Base-by-base conservation (phyloP, 495 filamentous ascomycete genomes). In the Elaphomyces granulatus region DNA sequence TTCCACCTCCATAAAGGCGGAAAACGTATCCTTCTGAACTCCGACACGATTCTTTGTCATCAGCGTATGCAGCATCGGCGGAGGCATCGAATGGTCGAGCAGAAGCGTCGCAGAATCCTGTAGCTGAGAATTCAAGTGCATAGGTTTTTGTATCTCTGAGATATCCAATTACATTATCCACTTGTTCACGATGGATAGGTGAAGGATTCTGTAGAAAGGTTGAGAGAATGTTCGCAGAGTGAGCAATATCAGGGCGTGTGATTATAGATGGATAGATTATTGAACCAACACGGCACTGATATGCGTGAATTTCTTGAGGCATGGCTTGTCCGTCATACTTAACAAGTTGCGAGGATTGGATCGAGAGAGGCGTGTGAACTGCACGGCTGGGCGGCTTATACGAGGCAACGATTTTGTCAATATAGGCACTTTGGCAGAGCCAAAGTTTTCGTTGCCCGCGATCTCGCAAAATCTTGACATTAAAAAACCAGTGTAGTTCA, bases 211-310 rank as follows among this genome's bases (percentile, higher is more conserved):
- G 36, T 0, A 54, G 37, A 38, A 43, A 52, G 34, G 46, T 17
- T 20, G 53, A 33, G 7, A 59, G 20, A 6, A 40, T 37, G 2
- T 30, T 17, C 18, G 23, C 47, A 0, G 42, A 34, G 17, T 41
- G 39, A 3, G 52, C 44, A 8, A 47, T 38, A 34, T 60, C 52
- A 15, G 47, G 31, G 7, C 45, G 15, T 2, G 54, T 55, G 12
- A 43, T 53, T 0, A 42, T 43, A 6, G 52, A 38, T 8, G 47
- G 32, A 43, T 53, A 60, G 17, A 40, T 37, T 8, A 40, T 12
- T 3, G 46, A 60, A 17, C 54, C 47, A 10, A 60, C 42, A 20
- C 47, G 46, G 18, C 48, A 37, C 26, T 53, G 44, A 33, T 55
- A 55, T n/a, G n/a, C n/a, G n/a, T n/a, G 23, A 28, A 28, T 28